These are phyloP conservation scores for Fusarium sp. DNA, from an alignment of 2,329 filamentous ascomycete species.

Conservation along the genomic window DNA sequence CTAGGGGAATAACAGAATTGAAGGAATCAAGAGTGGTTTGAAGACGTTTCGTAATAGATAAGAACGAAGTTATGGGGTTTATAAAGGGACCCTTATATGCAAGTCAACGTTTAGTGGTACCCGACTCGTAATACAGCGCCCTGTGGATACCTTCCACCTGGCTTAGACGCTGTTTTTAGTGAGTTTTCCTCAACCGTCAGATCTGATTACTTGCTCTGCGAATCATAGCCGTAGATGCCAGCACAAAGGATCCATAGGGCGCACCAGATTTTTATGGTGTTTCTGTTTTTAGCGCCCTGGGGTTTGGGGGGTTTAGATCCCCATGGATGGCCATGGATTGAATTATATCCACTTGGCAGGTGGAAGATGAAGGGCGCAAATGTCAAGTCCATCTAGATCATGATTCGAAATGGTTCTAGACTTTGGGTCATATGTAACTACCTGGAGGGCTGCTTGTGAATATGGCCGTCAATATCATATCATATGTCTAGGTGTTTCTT, in stretches of 20 bases:
- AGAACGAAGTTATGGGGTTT: too few species aligned
- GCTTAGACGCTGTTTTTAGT: background rate
- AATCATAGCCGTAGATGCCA: background rate
- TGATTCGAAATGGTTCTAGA: too few species aligned
- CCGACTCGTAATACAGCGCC: background rate
- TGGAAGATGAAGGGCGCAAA: background rate
- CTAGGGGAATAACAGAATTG: too few species aligned
- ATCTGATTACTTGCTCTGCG: background rate
- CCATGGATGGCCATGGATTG: background rate
- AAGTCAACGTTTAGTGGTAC: background rate
- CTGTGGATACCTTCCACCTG: background rate
- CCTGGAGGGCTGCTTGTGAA: too few species aligned
- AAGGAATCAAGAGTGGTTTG: too few species aligned
- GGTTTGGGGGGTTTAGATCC: background rate
- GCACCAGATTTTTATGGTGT: background rate
- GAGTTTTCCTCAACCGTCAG: background rate
- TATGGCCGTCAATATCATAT: too few species aligned
- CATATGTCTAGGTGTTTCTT: too few species aligned
- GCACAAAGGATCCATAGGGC: background rate
- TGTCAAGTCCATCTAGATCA: background rate
- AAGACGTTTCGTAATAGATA: too few species aligned
- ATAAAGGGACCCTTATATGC: background rate
- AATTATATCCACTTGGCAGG: background rate
- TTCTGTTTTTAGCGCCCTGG: background rate
- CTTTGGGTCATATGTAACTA: too few species aligned